These are phyloP conservation scores for Schizopora paradoxa DNA, from an alignment of 1,284 basidiomycete genomes.

Conservation along the genomic window DNA sequence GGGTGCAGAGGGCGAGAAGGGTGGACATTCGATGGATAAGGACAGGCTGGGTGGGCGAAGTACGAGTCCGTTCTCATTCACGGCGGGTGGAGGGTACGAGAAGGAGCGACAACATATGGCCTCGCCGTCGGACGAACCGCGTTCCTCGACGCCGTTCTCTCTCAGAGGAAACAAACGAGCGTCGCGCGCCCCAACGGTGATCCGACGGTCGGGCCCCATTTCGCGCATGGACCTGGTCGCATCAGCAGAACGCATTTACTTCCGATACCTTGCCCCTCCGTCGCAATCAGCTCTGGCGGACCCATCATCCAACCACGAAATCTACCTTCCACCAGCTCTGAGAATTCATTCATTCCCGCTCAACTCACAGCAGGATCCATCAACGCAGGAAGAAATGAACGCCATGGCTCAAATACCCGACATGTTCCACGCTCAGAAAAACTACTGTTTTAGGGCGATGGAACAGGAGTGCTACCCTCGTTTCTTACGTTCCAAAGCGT, in stretches of 20 bases:
- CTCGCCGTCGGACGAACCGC: conserved; percentile 47
- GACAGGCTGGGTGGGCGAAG: conserved; percentile 43
- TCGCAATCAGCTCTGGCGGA: conserved; percentile 49
- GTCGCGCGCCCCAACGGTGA: conserved; percentile 80
- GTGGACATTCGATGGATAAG: conserved; percentile 43
- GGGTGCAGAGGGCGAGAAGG: conserved; percentile 59
- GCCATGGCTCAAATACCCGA: conserved; percentile 90
- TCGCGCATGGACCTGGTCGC: conserved; percentile 85
- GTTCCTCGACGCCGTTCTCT: conserved; percentile 76
- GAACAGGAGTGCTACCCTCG: conserved; percentile 97
- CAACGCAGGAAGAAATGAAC: conserved; percentile 61
- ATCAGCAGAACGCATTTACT: conserved; percentile 93
- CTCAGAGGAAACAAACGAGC: conserved; percentile 65
- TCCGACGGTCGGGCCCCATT: conserved; percentile 87
- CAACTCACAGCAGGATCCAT: conserved; percentile 65
- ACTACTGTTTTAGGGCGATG: conserved; percentile 96
- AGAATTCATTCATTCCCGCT: conserved; percentile 78
- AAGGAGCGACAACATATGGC: conserved; percentile 36
- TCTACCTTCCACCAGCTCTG: conserved; percentile 87
- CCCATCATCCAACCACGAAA: conserved; percentile 77
- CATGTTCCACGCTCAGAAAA: conserved; percentile 96
- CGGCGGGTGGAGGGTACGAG: conserved; percentile 38
- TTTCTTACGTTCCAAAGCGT: conserved; percentile 93
- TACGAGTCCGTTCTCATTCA: conserved; percentile 41
- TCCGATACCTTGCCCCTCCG: conserved; percentile 81